Percentiles rank a stretch among this genome's conserved stretches.
Conservation (phyloP, 2,329 filamentous ascomycete genomes). For the Pseudohalonectria lignicola region DNA sequence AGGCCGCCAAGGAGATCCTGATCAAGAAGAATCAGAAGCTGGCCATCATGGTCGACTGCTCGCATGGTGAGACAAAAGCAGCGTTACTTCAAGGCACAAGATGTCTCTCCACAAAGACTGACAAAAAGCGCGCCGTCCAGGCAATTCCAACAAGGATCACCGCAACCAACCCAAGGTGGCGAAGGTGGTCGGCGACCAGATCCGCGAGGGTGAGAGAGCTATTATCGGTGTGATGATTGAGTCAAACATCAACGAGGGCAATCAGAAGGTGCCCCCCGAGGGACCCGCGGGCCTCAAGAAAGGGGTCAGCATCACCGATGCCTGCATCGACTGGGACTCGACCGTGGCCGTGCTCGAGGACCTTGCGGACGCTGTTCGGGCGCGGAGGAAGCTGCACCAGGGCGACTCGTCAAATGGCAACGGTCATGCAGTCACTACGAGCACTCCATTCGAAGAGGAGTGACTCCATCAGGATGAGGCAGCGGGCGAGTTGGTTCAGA, state of each 20-base stretch:
- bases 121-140: conserved; percentile 24
- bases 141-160: conserved; percentile 96
- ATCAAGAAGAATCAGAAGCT: conserved; percentile 61
- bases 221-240: conserved; percentile 99
- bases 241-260: conserved; percentile 87
- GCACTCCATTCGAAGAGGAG: conserved; percentile 39
- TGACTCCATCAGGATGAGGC: too few species aligned
- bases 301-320: conserved; percentile 93
- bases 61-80: conserved; percentile 85
- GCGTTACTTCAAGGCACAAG: too few species aligned
- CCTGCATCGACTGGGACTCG: conserved; percentile 90
- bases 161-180: conserved; percentile 94
- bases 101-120: too few species aligned
- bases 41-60: conserved; percentile 95
- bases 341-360: conserved; percentile 72
- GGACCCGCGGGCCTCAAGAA: conserved; percentile 70
- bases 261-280: conserved; percentile 78
- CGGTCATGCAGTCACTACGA: conserved; percentile 16
- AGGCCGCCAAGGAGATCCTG: conserved; percentile 70
- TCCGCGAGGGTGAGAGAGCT: conserved; percentile 73
- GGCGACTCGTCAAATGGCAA: conserved; percentile 23
- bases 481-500: too few species aligned
- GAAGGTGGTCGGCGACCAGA: conserved; percentile 68
- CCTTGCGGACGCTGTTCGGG: conserved; percentile 72
- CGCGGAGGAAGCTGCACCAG: conserved; percentile 55